Base-by-base conservation (phyloP, 2,329 filamentous ascomycete species). In the Penicillium occitanis region DNA sequence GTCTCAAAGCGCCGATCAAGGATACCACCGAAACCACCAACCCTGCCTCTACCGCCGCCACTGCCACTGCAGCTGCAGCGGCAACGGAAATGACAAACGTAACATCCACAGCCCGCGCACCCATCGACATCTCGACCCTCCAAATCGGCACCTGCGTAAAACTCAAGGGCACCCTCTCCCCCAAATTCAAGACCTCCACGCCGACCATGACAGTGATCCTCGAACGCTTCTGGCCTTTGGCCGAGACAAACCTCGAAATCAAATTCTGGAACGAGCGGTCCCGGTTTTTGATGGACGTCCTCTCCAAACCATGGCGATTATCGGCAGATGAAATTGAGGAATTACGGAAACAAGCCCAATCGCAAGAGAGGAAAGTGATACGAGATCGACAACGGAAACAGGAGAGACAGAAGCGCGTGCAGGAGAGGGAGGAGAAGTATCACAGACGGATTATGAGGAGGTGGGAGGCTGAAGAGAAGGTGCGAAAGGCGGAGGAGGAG, bases 291-390 rank as follows among this genome's bases (percentile, higher is more conserved):
- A 72, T 79, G 10, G 76, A 82, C 13, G 79, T 87, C 1, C 77
- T 89, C 25, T 77, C 76, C 2, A 76, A 75, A 62, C 85, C 86
- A 1, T 89, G 87, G 87, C 70, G 78, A 2, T 68, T 90, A 53
- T 76, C 73, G 0, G 71, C 75, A 0, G 73, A 75, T 33, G 79
- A 86, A 68, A 74, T 82, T 53, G 77, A 75, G 64, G 72, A 70
- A 58, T 75, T 87, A 35, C 73, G 76, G 7, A 69, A 70, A n/a
- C 80, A 81, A 65, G 74, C 75, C 5, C 77, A 81, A 50, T 75
- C 73, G 33, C 79, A 79, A 58, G 79, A 76, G 64, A 76, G 74
- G 63, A 75, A 73, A 33, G 74, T 76, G 60, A 71, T 75, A 33
- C 78, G 79, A 65, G 76, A 76, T 76, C 76, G 72, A 69, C 73